A percentile compares a stretch with the other conserved stretches of the same genome.
These are phyloP conservation scores for Eragrostis curvula DNA, from an alignment of 176 grass and related monocot species.

Conservation along the genomic window DNA sequence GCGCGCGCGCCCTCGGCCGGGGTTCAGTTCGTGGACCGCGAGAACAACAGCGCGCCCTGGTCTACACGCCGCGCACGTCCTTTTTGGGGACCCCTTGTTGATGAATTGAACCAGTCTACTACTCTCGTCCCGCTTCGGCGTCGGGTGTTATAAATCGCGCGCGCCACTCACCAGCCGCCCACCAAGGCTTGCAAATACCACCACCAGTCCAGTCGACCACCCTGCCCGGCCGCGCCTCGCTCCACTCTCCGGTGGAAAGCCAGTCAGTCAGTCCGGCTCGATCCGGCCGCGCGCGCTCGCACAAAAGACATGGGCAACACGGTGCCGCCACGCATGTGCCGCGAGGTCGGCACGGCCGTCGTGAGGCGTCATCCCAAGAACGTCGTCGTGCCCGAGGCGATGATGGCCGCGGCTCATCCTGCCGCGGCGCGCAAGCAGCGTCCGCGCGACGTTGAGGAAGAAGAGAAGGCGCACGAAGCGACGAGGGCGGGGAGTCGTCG, in stretches of 20 bases:
- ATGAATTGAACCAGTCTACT: slow-evolving; percentile 14
- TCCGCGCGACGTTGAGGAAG: background rate
- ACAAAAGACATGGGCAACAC: slow-evolving; percentile 46
- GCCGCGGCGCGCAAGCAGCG: slow-evolving; percentile 4
- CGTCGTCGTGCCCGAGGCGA: background rate
- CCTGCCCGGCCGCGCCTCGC: background rate
- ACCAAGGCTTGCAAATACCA: background rate
- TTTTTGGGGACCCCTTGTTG: background rate
- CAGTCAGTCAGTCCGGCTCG: background rate
- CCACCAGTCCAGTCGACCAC: background rate
- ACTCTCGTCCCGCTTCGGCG: background rate
- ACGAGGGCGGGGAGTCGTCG: background rate
- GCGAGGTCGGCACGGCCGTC: background rate
- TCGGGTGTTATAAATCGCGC: background rate
- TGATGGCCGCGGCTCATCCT: background rate
- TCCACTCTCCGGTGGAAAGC: too few species aligned
- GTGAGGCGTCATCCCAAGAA: background rate
- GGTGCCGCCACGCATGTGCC: slow-evolving; percentile 20
- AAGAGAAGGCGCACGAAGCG: background rate
- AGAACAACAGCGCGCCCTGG: background rate
- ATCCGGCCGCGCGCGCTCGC: background rate
- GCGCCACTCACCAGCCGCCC: background rate
- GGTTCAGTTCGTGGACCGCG: background rate
- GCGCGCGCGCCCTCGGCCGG: background rate
- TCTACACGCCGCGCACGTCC: slow-evolving; percentile 15